Conservation (phyloP, 2,329 filamentous ascomycete species). For the Domatiomyces catenatus region DNA sequence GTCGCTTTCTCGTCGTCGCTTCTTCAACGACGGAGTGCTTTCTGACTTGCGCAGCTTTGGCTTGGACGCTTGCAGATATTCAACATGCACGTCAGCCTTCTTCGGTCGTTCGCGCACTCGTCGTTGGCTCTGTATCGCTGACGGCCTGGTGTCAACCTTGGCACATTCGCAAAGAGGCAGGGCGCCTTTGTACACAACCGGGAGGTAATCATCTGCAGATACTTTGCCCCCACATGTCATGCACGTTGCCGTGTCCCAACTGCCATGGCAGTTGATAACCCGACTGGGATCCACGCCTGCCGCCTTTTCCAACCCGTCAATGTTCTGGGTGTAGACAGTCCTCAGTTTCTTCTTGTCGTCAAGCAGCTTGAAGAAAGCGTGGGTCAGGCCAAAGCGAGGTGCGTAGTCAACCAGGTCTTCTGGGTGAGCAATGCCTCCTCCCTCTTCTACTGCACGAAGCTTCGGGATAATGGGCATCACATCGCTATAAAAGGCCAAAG, state of each 20-base stretch:
- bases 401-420: slow-evolving; percentile 1
- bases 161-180: slow-evolving; percentile 53
- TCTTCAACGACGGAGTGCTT: slow-evolving; percentile 24
- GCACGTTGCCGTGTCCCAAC: slow-evolving; percentile 83
- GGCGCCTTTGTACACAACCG: slow-evolving; percentile 57
- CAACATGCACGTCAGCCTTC: slow-evolving; percentile 13
- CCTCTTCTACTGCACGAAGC: background rate
- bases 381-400: slow-evolving; percentile 73
- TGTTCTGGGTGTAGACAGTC: slow-evolving; percentile 97
- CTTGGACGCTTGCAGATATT: slow-evolving; percentile 16
- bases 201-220: slow-evolving; percentile 61
- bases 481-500: slow-evolving; percentile 61
- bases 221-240: slow-evolving; percentile 64
- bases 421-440: background rate
- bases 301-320: slow-evolving; percentile 83
- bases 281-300: slow-evolving; percentile 70
- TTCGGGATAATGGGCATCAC: slow-evolving; percentile 4
- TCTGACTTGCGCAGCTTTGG: slow-evolving; percentile 7
- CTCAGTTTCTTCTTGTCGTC: slow-evolving; percentile 78
- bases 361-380: slow-evolving; percentile 80
- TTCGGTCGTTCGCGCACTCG: slow-evolving; percentile 12
- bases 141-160: background rate
- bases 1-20: slow-evolving; percentile 31
- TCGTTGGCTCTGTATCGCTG: slow-evolving; percentile 23
- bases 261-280: slow-evolving; percentile 90